A percentile compares a stretch with the other conserved stretches of the same genome.
phyloP scores from a whole-genome alignment of 495 filamentous ascomycete species.

The Neurospora sp. region DNA sequence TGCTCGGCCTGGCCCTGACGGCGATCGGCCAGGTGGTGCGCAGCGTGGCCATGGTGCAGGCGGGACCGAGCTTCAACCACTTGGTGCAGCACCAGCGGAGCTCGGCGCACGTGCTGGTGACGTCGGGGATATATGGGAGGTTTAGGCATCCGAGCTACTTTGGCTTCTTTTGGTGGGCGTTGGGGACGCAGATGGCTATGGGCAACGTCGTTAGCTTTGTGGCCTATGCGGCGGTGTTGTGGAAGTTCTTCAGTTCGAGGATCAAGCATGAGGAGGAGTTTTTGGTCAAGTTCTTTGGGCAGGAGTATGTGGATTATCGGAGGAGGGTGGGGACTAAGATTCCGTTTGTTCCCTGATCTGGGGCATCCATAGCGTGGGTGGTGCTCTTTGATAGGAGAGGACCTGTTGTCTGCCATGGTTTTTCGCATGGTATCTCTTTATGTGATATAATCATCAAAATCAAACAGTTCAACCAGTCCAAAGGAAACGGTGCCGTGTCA shows the following conservation, averaged over 20 bases:
- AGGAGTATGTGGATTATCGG: slow-evolving; percentile 69
- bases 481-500: not conserved
- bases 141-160: slow-evolving; percentile 89
- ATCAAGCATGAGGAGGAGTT: slow-evolving; percentile 73
- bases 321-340: slow-evolving; percentile 56
- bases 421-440: not conserved
- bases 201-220: slow-evolving; percentile 73
- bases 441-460: not conserved
- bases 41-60: slow-evolving; percentile 75
- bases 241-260: slow-evolving; percentile 68
- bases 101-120: slow-evolving; percentile 68
- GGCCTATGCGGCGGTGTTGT: slow-evolving; percentile 64
- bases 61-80: slow-evolving; percentile 89
- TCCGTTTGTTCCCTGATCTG: slow-evolving; percentile 48
- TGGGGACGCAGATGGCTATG: slow-evolving; percentile 86
- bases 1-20: too few relatives aligned
- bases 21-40: slow-evolving; percentile 52
- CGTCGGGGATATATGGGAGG: slow-evolving; percentile 50
- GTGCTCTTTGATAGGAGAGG: not conserved
- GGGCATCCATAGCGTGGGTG: not conserved
- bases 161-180: slow-evolving; percentile 95
- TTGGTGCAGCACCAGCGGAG: slow-evolving; percentile 58
- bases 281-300: slow-evolving; percentile 71
- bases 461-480: not conserved
- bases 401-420: not conserved